phyloP scores from a whole-genome alignment of 768 basidiomycete species.

The Hemileccinum impolitum region DNA sequence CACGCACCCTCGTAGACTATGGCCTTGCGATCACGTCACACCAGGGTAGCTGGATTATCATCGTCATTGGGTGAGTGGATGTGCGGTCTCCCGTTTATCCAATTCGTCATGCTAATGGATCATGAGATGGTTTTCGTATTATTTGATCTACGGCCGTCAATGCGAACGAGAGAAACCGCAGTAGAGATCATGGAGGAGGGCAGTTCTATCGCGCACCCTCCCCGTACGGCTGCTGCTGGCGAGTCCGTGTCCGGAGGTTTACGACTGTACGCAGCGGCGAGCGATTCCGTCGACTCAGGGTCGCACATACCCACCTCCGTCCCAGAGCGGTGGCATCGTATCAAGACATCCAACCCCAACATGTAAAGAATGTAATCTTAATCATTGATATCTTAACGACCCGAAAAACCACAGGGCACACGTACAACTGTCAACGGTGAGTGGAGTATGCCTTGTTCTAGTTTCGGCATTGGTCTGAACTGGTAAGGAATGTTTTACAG shows the following conservation, averaged over 20 bases:
- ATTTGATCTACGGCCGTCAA: background rate
- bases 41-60: constrained; percentile 35
- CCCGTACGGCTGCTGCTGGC: constrained; percentile 46
- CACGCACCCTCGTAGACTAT: constrained; percentile 44
- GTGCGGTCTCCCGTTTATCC: constrained; percentile 4
- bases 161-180: constrained; percentile 37
- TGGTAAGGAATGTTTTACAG: background rate
- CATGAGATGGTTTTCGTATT: background rate
- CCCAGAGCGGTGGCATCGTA: constrained; percentile 40
- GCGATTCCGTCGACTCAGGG: constrained; percentile 50
- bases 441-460: constrained; percentile 18
- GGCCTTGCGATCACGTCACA: constrained; percentile 55
- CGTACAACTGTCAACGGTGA: constrained; percentile 52
- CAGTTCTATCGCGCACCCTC: constrained; percentile 45
- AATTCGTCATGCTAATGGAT: background rate
- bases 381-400: constrained; percentile 30
- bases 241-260: constrained; percentile 51
- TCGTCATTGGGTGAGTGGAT: constrained; percentile 21
- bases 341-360: constrained; percentile 39
- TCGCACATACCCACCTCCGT: constrained; percentile 51
- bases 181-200: constrained; percentile 60
- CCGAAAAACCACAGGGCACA: constrained; percentile 35
- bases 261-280: constrained; percentile 49
- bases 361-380: constrained; percentile 21
- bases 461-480: background rate